Conservation (phyloP, 441 rosid genomes). For the Caryocar brasiliense region DNA sequence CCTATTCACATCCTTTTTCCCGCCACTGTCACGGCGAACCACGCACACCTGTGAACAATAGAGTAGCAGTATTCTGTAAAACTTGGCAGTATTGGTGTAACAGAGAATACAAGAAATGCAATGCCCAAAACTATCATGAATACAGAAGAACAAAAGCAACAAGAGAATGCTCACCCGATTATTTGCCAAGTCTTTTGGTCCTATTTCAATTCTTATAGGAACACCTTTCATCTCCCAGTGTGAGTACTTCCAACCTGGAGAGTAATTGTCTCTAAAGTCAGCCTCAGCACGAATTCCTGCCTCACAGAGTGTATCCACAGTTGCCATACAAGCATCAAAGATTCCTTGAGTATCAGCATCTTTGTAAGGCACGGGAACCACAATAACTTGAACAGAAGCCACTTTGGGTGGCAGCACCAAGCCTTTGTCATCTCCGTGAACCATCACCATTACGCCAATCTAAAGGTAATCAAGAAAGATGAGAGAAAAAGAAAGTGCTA, state of each 20-base stretch:
- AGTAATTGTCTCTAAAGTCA: constrained; percentile 82
- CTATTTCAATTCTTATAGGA: constrained; percentile 93
- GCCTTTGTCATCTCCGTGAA: constrained; percentile 90
- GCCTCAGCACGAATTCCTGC: constrained; percentile 84
- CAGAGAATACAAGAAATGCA: too few relatives aligned
- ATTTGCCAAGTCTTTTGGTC: constrained; percentile 81
- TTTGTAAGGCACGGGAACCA: constrained; percentile 88
- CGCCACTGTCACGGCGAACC: constrained; percentile 83
- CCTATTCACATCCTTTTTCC: constrained; percentile 60
- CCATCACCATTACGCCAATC: constrained; percentile 99
- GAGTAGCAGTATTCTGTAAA: too few relatives aligned
- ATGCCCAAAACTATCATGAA: background rate
- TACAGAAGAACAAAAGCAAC: background rate
- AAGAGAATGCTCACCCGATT: constrained; percentile 45
- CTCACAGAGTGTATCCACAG: constrained; percentile 45
- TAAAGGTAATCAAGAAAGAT: constrained; percentile 11
- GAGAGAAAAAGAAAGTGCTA: background rate
- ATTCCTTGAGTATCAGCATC: constrained; percentile 86
- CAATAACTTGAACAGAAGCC: constrained; percentile 76
- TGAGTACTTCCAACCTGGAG: constrained; percentile 98
- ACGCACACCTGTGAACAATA: constrained; percentile 53
- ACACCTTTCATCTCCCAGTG: constrained; percentile 99
- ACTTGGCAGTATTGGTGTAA: too few relatives aligned
- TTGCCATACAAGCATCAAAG: constrained; percentile 70
- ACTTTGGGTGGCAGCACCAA: constrained; percentile 89